These are phyloP conservation scores for Mucuna pruriens DNA, from an alignment of 306 rosid genomes.

Conservation along the genomic window DNA sequence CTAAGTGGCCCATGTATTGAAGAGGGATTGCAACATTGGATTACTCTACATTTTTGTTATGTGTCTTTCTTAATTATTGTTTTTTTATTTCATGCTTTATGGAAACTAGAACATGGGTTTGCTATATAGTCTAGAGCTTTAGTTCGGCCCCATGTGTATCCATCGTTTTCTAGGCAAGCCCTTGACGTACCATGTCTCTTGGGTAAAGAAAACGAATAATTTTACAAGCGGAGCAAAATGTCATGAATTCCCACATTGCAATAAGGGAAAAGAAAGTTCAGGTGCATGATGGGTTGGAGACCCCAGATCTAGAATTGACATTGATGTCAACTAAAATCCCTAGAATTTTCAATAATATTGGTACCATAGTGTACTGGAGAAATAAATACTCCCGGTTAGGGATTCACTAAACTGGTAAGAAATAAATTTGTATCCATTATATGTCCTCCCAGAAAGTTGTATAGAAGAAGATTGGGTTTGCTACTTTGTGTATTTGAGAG, in stretches of 20 bases:
- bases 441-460: background rate
- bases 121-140: slow-evolving; percentile 25
- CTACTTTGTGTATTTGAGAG: background rate
- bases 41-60: slow-evolving; percentile 25
- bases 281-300: slow-evolving; percentile 17
- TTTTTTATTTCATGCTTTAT: slow-evolving; percentile 26
- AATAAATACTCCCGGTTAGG: background rate
- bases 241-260: slow-evolving; percentile 32
- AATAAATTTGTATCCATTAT: background rate
- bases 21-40: slow-evolving; percentile 18
- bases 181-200: slow-evolving; percentile 37
- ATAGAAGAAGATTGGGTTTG: slow-evolving; percentile 13
- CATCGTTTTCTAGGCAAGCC: slow-evolving; percentile 40
- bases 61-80: slow-evolving; percentile 33
- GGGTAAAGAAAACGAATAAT: slow-evolving; percentile 30
- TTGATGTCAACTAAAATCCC: slow-evolving; percentile 24
- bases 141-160: slow-evolving; percentile 39
- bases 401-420: background rate
- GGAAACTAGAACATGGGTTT: slow-evolving; percentile 48
- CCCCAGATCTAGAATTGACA: slow-evolving; percentile 12
- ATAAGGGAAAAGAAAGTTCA: slow-evolving; percentile 14
- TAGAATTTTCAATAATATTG: slow-evolving; percentile 21
- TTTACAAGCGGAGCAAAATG: slow-evolving; percentile 27
- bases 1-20: slow-evolving; percentile 38
- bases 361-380: background rate